Percentiles rank a stretch among this genome's conserved stretches.
These are phyloP conservation scores for Linanthus parryae DNA, from an alignment of 148 eudicot genomes.

Conservation along the genomic window DNA sequence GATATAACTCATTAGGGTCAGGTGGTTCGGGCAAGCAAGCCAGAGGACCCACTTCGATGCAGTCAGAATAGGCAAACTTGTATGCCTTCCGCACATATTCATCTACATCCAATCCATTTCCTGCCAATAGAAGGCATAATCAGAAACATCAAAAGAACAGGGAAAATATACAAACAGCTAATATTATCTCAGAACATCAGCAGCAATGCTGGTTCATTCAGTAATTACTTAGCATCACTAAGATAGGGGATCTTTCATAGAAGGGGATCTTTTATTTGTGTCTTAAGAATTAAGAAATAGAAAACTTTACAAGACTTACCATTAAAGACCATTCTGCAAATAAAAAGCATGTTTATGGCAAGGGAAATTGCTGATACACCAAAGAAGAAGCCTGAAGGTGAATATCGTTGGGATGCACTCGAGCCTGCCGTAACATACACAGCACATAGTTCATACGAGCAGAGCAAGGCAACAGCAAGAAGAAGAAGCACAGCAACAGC, in stretches of 20 bases:
- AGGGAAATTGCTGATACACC: slow-evolving; percentile 98
- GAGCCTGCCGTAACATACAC: slow-evolving; percentile 96
- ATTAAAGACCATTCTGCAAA: slow-evolving; percentile 95
- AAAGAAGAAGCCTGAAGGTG: slow-evolving; percentile 98
- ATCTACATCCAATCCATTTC: slow-evolving; percentile 94
- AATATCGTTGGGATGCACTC: slow-evolving; percentile 69
- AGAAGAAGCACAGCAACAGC: slow-evolving; percentile 95
- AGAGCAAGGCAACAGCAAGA: slow-evolving; percentile 83
- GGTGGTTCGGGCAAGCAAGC: slow-evolving; percentile 97
- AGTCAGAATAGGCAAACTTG: slow-evolving; percentile 95
- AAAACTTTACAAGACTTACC: slow-evolving; percentile 37
- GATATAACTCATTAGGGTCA: slow-evolving; percentile 87
- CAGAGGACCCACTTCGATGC: slow-evolving; percentile 94
- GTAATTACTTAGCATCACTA: not conserved
- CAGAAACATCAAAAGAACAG: not conserved
- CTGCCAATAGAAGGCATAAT: slow-evolving; percentile 28
- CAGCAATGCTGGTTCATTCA: not conserved
- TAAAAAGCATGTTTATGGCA: slow-evolving; percentile 97
- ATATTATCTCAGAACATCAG: not conserved
- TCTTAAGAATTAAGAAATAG: too few species aligned
- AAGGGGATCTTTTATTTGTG: too few species aligned
- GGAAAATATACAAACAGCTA: not conserved
- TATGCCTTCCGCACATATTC: slow-evolving; percentile 97
- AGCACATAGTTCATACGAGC: slow-evolving; percentile 96
- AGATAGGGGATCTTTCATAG: not conserved